Evolutionary conservation across 2,329 filamentous ascomycete species (phyloP).

Genomic region (Boeremia exigua): DNA sequence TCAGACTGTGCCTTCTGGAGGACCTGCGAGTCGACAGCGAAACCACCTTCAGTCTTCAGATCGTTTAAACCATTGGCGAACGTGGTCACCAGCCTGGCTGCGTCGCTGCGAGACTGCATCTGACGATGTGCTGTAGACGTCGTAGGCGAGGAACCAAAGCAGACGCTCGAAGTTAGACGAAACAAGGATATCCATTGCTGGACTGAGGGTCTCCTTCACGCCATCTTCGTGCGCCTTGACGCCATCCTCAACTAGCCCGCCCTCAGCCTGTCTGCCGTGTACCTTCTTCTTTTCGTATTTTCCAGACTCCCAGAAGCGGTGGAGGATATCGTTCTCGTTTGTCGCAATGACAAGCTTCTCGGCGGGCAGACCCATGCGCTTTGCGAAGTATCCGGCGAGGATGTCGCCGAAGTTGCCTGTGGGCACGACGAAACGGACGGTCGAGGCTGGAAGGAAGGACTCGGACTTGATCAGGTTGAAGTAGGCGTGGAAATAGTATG

Average conservation of each 20-base stretch:
- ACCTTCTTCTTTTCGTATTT: conserved; percentile 84
- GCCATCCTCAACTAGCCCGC: conserved; percentile 62
- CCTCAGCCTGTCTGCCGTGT: conserved; percentile 62
- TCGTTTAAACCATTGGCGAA: conserved; percentile 80
- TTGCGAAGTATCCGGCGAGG: conserved; percentile 89
- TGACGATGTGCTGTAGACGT: conserved; percentile 48
- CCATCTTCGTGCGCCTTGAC: conserved; percentile 70
- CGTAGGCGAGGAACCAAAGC: conserved; percentile 87
- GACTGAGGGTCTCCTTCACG: conserved; percentile 89
- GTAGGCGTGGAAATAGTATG: conserved; percentile 96
- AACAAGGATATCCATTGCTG: conserved; percentile 97
- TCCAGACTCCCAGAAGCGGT: conserved; percentile 92
- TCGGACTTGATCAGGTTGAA: conserved; percentile 73
- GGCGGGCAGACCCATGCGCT: conserved; percentile 84
- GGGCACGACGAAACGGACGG: conserved; percentile 83
- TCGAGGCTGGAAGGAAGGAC: conserved; percentile 66
- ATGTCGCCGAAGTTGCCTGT: conserved; percentile 98
- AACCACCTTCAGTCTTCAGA: conserved; percentile 82
- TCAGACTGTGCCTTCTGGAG: conserved; percentile 72
- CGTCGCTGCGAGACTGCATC: conserved; percentile 52
- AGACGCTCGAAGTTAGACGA: conserved; percentile 96
- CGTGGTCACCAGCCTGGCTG: conserved; percentile 70
- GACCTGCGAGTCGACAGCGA: conserved; percentile 77
- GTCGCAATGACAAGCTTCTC: conserved; percentile 92
- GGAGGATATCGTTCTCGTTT: conserved; percentile 96